These are phyloP conservation scores for Coemansia sp. DNA, from an alignment of 192 early-diverging fungal species.

Conservation along the genomic window DNA sequence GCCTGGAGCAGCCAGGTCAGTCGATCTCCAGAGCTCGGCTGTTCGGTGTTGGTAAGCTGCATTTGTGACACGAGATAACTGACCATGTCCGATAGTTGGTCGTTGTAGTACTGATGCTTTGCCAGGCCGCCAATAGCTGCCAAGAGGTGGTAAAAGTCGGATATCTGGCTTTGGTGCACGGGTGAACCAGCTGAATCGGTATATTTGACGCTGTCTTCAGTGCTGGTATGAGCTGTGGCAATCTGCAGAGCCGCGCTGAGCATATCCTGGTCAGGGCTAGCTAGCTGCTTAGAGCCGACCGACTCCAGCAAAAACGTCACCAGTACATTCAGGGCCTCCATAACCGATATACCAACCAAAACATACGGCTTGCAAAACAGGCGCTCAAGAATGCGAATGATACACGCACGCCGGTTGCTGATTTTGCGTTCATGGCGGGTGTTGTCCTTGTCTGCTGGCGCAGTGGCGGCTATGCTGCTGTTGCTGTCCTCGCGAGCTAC, in stretches of 20 bases:
- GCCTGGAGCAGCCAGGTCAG: slow-evolving; percentile 31
- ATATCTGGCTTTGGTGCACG: slow-evolving; percentile 4
- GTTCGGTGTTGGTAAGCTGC: slow-evolving; percentile 7
- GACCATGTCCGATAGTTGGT: slow-evolving; percentile 47
- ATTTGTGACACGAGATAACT: slow-evolving; percentile 39
- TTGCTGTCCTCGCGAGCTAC: background rate
- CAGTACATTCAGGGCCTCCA: slow-evolving; percentile 53
- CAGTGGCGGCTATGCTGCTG: background rate
- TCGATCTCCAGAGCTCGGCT: background rate
- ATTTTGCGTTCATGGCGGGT: slow-evolving; percentile 4
- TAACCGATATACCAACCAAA: slow-evolving; percentile 53
- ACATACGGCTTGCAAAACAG: slow-evolving; percentile 51
- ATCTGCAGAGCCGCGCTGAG: slow-evolving; percentile 19
- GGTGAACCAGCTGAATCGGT: background rate
- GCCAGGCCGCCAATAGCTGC: slow-evolving; percentile 51
- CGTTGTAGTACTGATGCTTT: slow-evolving; percentile 51
- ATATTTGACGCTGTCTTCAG: background rate
- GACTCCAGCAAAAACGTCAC: slow-evolving; percentile 41
- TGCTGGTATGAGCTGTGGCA: background rate
- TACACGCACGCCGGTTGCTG: slow-evolving; percentile 26
- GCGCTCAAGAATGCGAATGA: slow-evolving; percentile 44
- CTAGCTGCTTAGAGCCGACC: slow-evolving; percentile 7
- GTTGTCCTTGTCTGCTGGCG: background rate
- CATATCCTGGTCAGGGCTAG: slow-evolving; percentile 17
- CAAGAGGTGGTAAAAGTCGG: slow-evolving; percentile 44